Conservation (phyloP, 2,329 filamentous ascomycete genomes). For the Stagonosporopsis tanaceti region DNA sequence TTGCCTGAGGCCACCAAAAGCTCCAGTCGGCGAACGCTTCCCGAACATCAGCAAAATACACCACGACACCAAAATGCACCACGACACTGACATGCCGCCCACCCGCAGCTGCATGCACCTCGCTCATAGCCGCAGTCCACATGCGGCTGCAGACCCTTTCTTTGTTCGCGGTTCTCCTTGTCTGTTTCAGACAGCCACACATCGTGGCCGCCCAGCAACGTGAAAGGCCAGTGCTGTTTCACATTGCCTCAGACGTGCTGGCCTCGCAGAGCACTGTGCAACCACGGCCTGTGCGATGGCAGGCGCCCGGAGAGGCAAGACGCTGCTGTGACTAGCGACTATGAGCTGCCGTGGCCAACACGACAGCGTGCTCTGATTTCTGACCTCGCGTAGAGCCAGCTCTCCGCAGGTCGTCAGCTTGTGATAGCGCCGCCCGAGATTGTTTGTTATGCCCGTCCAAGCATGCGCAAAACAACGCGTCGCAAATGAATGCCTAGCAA, state of each 20-base stretch:
- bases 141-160: slow-evolving; percentile 12
- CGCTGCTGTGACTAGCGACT: neutral
- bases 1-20: slow-evolving; percentile 2
- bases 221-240: slow-evolving; percentile 27
- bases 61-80: slow-evolving; percentile 2
- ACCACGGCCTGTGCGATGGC: slow-evolving; percentile 31
- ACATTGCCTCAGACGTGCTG: slow-evolving; percentile 25
- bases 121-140: slow-evolving; percentile 6
- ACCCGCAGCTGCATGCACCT: slow-evolving; percentile 8
- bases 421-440: slow-evolving; percentile 13
- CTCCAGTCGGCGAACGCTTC: slow-evolving; percentile 3
- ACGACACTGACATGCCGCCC: slow-evolving; percentile 8
- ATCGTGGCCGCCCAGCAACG: slow-evolving; percentile 13
- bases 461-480: slow-evolving; percentile 47
- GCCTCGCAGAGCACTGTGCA: slow-evolving; percentile 31
- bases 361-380: slow-evolving; percentile 13
- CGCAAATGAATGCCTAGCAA: slow-evolving; percentile 45
- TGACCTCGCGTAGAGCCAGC: slow-evolving; percentile 1
- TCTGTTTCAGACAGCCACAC: slow-evolving; percentile 11
- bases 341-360: slow-evolving; percentile 14
- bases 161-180: slow-evolving; percentile 12
- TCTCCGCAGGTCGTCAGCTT: slow-evolving; percentile 14
- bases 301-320: slow-evolving; percentile 10
- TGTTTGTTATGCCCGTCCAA: slow-evolving; percentile 38
- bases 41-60: slow-evolving; percentile 7